phyloP scores from a whole-genome alignment of 768 basidiomycete species.

The Amanita muscaria region DNA sequence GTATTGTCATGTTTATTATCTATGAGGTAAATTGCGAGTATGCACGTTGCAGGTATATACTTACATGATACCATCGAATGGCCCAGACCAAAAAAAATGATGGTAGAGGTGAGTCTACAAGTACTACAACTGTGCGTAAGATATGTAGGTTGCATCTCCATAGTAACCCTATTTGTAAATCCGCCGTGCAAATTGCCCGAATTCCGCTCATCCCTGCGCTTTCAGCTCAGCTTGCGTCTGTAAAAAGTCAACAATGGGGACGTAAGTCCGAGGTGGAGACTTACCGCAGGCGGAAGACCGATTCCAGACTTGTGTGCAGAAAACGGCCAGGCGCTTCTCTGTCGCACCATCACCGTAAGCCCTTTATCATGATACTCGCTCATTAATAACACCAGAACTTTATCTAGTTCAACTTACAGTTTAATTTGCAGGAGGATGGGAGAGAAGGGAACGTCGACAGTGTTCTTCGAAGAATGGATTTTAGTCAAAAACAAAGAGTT shows the following conservation, averaged over 20 bases:
- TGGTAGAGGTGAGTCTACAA: no score
- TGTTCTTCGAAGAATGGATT: slow-evolving; percentile 53
- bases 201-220: no score
- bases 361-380: slow-evolving; percentile 52
- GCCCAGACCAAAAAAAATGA: no score
- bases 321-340: slow-evolving; percentile 86
- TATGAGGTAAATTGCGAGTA: no score
- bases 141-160: no score
- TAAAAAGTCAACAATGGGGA: slow-evolving; percentile 3
- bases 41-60: no score
- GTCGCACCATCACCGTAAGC: slow-evolving; percentile 71
- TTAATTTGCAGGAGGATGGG: slow-evolving; percentile 48
- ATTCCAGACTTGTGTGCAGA: slow-evolving; percentile 39
- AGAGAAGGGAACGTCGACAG: slow-evolving; percentile 43
- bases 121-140: no score
- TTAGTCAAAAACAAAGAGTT: slow-evolving; percentile 47
- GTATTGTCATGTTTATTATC: no score
- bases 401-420: slow-evolving; percentile 57
- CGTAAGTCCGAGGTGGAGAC: slow-evolving; percentile 13
- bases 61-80: no score
- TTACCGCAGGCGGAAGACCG: slow-evolving; percentile 45
- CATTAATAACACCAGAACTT: slow-evolving; percentile 65
- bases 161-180: no score
- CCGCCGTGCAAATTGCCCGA: no score
- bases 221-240: slow-evolving; percentile 71